Evolutionary conservation across 164 flowering plant species (phyloP).

Genomic region (Santalum album): DNA sequence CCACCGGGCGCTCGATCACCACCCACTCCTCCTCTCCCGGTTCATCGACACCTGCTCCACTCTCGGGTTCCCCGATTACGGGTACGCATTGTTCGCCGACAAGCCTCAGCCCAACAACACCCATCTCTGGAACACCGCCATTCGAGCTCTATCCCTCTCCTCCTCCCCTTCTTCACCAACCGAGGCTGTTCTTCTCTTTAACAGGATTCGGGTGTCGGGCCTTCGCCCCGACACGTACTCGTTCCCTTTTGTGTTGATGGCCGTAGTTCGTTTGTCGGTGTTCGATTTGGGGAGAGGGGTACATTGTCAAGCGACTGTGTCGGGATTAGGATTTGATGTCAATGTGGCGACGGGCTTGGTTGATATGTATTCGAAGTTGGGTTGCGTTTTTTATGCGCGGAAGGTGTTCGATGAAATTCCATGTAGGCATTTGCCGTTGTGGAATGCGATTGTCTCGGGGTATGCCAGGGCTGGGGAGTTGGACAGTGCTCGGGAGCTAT

Average conservation of each 20-base stretch:
- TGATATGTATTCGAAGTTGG: constrained; percentile 38
- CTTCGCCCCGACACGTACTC: constrained; percentile 50
- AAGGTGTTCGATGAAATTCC: constrained; percentile 37
- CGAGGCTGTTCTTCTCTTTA: constrained; percentile 31
- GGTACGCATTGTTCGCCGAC: no score
- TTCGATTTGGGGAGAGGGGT: constrained; percentile 23
- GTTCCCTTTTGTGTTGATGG: constrained; percentile 46
- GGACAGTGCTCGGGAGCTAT: constrained; percentile 31
- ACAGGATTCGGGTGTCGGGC: constrained; percentile 12
- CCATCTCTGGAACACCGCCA: constrained; percentile 42
- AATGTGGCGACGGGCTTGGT: constrained; percentile 34
- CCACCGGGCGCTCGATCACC: constrained; percentile 10
- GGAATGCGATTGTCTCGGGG: constrained; percentile 58
- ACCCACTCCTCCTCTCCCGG: constrained; percentile 19
- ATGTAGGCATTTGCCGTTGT: constrained; percentile 31
- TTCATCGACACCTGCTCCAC: constrained; percentile 32
- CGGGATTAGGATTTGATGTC: constrained; percentile 31
- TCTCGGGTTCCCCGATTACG: constrained; percentile 27
- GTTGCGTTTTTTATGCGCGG: constrained; percentile 32
- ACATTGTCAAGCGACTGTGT: constrained; percentile 30
- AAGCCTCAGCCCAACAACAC: constrained; percentile 23
- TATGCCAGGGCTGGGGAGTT: constrained; percentile 42
- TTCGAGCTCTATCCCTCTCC: constrained; percentile 24
- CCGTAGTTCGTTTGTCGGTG: constrained; percentile 20
- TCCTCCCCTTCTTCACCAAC: constrained; percentile 15